phyloP scores from a whole-genome alignment of 2,329 filamentous ascomycete genomes.

The Fusarium pininemorale region DNA sequence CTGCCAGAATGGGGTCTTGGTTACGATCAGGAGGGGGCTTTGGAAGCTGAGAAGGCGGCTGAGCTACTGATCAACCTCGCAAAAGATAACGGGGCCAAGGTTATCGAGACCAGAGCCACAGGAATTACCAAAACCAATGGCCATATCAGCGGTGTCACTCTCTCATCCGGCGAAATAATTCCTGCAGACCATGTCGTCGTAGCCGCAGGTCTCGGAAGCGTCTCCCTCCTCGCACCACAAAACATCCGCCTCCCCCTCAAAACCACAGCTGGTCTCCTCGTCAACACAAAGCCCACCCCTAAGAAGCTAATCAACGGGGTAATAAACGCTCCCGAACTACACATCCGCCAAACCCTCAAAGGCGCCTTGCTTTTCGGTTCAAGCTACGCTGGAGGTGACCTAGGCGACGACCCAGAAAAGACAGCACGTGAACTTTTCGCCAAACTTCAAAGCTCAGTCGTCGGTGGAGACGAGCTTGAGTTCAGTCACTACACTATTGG shows the following conservation, averaged over 20 bases:
- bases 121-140: not conserved
- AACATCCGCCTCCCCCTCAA: not conserved
- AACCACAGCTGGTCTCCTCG: slow-evolving; percentile 5
- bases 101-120: not conserved
- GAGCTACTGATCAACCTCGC: not conserved
- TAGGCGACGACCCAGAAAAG: slow-evolving; percentile 10
- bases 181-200: slow-evolving; percentile 3
- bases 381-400: not conserved
- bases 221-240: slow-evolving; percentile 6
- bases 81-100: not conserved
- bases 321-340: not conserved
- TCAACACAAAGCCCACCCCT: slow-evolving; percentile 2
- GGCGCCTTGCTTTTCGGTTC: not conserved
- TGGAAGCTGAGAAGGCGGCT: slow-evolving; percentile 11
- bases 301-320: not conserved
- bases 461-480: not conserved
- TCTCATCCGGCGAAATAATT: not conserved
- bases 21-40: slow-evolving; percentile 10
- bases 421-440: slow-evolving; percentile 10
- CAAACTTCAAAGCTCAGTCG: not conserved
- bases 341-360: slow-evolving; percentile 10
- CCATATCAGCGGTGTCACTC: not conserved
- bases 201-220: slow-evolving; percentile 15
- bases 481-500: slow-evolving; percentile 18
- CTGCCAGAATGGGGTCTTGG: slow-evolving; percentile 11